Percentiles rank a stretch among this genome's conserved stretches.
Conservation (phyloP, 1,284 basidiomycete genomes). For the Psilocybe mexicana region DNA sequence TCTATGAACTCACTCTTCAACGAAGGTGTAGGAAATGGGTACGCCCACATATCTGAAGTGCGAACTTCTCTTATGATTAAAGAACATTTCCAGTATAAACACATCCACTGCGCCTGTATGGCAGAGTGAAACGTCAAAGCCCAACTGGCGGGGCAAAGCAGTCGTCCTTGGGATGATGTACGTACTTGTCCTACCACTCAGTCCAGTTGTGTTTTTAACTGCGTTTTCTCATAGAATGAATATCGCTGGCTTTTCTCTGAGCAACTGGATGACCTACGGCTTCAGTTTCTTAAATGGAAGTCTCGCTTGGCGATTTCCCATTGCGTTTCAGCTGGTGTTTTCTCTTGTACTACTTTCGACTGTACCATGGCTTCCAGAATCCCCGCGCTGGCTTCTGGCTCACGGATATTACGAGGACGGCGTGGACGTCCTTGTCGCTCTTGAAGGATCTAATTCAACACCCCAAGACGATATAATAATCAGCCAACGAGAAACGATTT, state of each 20-base stretch:
- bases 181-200: constrained; percentile 27
- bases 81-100: constrained; percentile 34
- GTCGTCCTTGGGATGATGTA: constrained; percentile 72
- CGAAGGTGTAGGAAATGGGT: constrained; percentile 46
- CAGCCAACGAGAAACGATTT: constrained; percentile 38
- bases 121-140: constrained; percentile 69
- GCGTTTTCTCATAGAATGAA: constrained; percentile 36
- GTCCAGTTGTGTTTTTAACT: neutral
- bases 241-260: constrained; percentile 45
- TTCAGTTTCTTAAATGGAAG: constrained; percentile 48
- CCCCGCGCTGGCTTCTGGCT: constrained; percentile 61
- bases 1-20: neutral
- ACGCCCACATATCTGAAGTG: constrained; percentile 37
- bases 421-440: constrained; percentile 38
- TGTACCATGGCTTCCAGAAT: constrained; percentile 67
- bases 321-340: constrained; percentile 68
- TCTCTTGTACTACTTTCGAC: constrained; percentile 60
- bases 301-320: constrained; percentile 66
- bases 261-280: constrained; percentile 51
- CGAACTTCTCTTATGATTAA: too few relatives aligned
- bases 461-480: constrained; percentile 36
- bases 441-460: constrained; percentile 39
- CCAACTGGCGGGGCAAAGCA: constrained; percentile 62
- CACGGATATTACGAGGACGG: constrained; percentile 43
- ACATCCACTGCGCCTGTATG: constrained; percentile 64